Evolutionary conservation across 495 filamentous ascomycete species (phyloP), one percentile per base, ranked within the genome.

Genomic region (Oidiodendron maius): DNA sequence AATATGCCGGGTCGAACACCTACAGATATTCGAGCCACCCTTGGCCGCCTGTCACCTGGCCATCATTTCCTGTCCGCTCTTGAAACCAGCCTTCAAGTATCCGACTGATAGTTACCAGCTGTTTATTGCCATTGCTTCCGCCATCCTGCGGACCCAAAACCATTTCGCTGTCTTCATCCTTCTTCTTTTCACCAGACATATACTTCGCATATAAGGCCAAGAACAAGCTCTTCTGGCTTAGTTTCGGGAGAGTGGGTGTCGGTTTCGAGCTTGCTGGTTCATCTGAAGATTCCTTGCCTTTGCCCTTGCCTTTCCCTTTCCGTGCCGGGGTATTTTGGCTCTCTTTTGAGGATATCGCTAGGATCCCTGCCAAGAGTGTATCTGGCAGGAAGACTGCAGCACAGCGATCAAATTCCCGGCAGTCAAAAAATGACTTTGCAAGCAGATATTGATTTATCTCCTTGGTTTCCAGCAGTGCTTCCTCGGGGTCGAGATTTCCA

Each of bases 161-260:
- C 89, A 96, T 97, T 68, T 99, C 94, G 21, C 86, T 86, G 25
- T 96, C 94, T 60, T 99, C 94, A 61, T 96, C 85, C 64, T 88
- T 95, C 43, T 85, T 79, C 70, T 99, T 99, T 70, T 97, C 94
- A 2, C 94, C 94, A 1, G 91, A 83, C 45, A 99, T 76, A 58
- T 86, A 90, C 51, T 89, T 94, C 17, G 94, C 86, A 55, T 99
- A 99, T 12, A 97, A 71, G 1, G 89, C 83, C 28, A 99, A 72
- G 60, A 99, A 99, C n/a, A 95, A 61, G 13, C 89, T 84, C 60
- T 89, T 91, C 61, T 95, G 88, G 64, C 90, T 95, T 47, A 95
- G 59, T 5, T 59, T 67, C 6, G 76, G 78, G 35, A 80, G 69
- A 3, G 62, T 63, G 17, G 44, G 39, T 26, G 72, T 71, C 40